A percentile compares a stretch with the other conserved stretches of the same genome.
Conservation (phyloP, 2,329 filamentous ascomycete species). For the Gaeumannomyces sp. region DNA sequence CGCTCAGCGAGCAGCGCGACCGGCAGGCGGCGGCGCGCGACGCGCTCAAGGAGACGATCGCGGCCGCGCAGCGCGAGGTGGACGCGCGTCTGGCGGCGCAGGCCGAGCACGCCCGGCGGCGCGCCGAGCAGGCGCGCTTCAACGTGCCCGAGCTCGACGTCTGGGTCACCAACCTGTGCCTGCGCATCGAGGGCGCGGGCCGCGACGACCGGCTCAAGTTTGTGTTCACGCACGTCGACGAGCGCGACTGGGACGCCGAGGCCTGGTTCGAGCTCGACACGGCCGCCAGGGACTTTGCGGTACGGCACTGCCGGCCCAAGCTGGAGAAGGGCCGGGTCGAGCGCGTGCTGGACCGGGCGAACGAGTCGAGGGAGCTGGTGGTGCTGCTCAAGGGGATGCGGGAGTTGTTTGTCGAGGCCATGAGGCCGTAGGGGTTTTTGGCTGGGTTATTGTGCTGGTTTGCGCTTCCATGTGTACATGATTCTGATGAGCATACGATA, state of each 20-base stretch:
- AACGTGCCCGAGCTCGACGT: slow-evolving; percentile 93
- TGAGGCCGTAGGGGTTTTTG: slow-evolving; percentile 40
- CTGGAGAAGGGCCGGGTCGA: slow-evolving; percentile 74
- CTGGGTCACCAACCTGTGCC: slow-evolving; percentile 85
- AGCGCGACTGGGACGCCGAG: slow-evolving; percentile 81
- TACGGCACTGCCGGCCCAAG: slow-evolving; percentile 75
- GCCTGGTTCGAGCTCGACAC: slow-evolving; percentile 91
- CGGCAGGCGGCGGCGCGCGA: slow-evolving; percentile 52
- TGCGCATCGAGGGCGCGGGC: slow-evolving; percentile 85
- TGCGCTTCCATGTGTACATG: no score
- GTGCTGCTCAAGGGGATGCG: slow-evolving; percentile 76
- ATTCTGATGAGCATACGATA: no score
- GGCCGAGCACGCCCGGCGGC: slow-evolving; percentile 62
- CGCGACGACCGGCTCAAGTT: slow-evolving; percentile 83
- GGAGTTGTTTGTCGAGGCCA: slow-evolving; percentile 65
- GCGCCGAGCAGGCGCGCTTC: slow-evolving; percentile 78
- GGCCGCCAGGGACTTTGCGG: slow-evolving; percentile 74
- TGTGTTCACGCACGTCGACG: slow-evolving; percentile 79
- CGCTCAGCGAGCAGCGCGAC: slow-evolving; percentile 54
- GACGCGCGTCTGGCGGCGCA: slow-evolving; percentile 65
- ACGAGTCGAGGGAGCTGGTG: slow-evolving; percentile 70
- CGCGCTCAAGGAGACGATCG: slow-evolving; percentile 53
- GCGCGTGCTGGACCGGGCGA: slow-evolving; percentile 68
- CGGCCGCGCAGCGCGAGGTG: slow-evolving; percentile 63
- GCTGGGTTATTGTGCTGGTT: no score